Conservation (phyloP, 768 basidiomycete genomes). For the Jaapia argillacea region DNA sequence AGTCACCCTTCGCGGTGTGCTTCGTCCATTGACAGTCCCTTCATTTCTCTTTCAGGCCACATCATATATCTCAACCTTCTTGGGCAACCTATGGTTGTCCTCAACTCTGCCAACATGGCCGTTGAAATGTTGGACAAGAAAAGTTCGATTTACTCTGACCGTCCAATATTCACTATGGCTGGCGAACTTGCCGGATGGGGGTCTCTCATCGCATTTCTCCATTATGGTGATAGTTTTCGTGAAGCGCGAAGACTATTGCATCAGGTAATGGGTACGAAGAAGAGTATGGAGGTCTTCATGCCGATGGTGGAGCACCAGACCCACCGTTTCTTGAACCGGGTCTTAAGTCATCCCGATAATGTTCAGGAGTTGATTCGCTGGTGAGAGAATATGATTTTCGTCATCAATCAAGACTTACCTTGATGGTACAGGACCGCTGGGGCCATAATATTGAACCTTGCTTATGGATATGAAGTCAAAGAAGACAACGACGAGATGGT, state of each 20-base stretch:
- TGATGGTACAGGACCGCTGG: slow-evolving; percentile 10
- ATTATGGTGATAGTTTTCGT: slow-evolving; percentile 24
- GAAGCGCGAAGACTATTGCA: slow-evolving; percentile 32
- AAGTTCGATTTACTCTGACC: slow-evolving; percentile 14
- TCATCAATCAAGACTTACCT: slow-evolving; percentile 15
- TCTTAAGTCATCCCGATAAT: slow-evolving; percentile 26
- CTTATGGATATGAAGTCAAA: slow-evolving; percentile 12
- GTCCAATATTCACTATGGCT: slow-evolving; percentile 10
- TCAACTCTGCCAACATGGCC: slow-evolving; percentile 14
- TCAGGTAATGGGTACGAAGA: slow-evolving; percentile 29
- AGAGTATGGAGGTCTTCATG: slow-evolving; percentile 23
- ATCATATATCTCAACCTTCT: slow-evolving; percentile 12
- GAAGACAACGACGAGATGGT: slow-evolving; percentile 7
- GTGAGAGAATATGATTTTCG: slow-evolving; percentile 18
- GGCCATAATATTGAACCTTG: slow-evolving; percentile 6
- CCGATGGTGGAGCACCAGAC: slow-evolving; percentile 30
- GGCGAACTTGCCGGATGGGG: neutral
- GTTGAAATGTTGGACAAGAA: slow-evolving; percentile 17
- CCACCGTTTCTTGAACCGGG: slow-evolving; percentile 30
- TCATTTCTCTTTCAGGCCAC: slow-evolving; percentile 14
- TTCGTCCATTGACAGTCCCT: too few species aligned
- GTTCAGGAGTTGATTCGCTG: slow-evolving; percentile 29
- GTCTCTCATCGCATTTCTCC: neutral
- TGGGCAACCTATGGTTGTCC: slow-evolving; percentile 13
- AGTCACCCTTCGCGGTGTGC: too few species aligned